Base-by-base conservation (phyloP, 768 basidiomycete genomes). In the Psilocybe sp. region DNA sequence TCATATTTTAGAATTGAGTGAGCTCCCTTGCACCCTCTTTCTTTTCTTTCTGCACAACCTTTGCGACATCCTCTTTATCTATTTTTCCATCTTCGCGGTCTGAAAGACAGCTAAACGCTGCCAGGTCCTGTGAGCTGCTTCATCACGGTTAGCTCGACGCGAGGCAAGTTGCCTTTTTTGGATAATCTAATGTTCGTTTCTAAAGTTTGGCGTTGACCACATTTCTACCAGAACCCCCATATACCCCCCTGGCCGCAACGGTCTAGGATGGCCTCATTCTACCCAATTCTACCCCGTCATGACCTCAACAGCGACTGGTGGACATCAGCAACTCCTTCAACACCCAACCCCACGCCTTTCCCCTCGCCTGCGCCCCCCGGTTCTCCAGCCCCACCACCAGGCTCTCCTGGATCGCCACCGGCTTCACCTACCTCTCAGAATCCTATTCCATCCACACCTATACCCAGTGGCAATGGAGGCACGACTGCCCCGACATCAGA, bases 81-180 rank as follows among this genome's bases (percentile, higher is more conserved):
- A 16, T 9, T 34, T 15, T 43, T 9, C 34, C 16, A 3, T 32
- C 20, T 10, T 20, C 44, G 35, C 16, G 31, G 14, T 20, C 45
- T 23, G 36, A 37, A 15, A 47, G 15, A 39, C 6, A 12, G 18
- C 46, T 37, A 23, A 20, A 23, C 35, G 16, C 44, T 16, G 34
- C 40, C 34, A 32, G 19, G 32, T 18, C n/a, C 16, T 23, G 36
- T 40, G 41, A 12, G 49, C 46, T 20, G 35, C 23, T 11, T 19
- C 19, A 43, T 31, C 11, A 19, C 9, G 20, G 41, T 20, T 43
- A n/a, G 45, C 40, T 47, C 41, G 15, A 32, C 44, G 54, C 51
- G 49, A 60, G 57, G 60, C 58, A 33, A 51, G 53, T 62, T 64
- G 43, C 63, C 61, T 57, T 64, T 58, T 64, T 54, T 39, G 63